Evolutionary conservation across 768 basidiomycete genomes (phyloP).

Genomic region (Russula vinacea): DNA sequence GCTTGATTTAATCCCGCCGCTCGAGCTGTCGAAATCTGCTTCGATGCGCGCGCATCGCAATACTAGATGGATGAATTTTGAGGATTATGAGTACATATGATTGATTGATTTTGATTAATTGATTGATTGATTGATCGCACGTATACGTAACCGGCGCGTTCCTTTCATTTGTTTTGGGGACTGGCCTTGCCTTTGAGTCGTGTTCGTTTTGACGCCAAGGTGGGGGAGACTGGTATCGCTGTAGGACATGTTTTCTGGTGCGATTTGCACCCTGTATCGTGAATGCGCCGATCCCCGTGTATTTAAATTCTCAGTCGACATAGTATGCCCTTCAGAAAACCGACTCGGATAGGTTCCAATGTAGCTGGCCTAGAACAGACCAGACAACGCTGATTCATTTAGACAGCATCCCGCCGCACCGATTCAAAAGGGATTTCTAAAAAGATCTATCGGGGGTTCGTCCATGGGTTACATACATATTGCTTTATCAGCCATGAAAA

Average conservation of each 20-base stretch:
- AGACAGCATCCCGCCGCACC: not conserved
- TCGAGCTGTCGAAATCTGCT: not conserved
- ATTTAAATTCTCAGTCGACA: no score
- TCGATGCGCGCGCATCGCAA: not conserved
- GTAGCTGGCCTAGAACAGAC: not conserved
- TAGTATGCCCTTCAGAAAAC: no score
- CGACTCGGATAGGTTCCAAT: no score
- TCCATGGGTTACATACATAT: conserved; percentile 25
- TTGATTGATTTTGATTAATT: not conserved
- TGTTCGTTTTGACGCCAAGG: no score
- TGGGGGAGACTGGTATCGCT: no score
- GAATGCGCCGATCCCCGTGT: no score
- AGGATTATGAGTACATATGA: conserved; percentile 12
- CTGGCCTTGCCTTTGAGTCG: not conserved
- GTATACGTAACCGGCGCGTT: no score
- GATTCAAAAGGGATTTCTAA: not conserved
- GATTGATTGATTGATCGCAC: not conserved
- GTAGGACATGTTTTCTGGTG: no score
- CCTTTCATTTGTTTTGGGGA: not conserved
- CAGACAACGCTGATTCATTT: not conserved
- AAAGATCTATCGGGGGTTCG: conserved; percentile 14
- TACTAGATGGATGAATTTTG: conserved; percentile 15
- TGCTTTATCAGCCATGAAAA: conserved; percentile 15
- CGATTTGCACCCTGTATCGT: no score
- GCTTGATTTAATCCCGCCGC: conserved; percentile 7